A percentile compares a stretch with the other conserved stretches of the same genome.
phyloP scores from a whole-genome alignment of 192 early-diverging fungal species.

The Geranomyces variabilis region DNA sequence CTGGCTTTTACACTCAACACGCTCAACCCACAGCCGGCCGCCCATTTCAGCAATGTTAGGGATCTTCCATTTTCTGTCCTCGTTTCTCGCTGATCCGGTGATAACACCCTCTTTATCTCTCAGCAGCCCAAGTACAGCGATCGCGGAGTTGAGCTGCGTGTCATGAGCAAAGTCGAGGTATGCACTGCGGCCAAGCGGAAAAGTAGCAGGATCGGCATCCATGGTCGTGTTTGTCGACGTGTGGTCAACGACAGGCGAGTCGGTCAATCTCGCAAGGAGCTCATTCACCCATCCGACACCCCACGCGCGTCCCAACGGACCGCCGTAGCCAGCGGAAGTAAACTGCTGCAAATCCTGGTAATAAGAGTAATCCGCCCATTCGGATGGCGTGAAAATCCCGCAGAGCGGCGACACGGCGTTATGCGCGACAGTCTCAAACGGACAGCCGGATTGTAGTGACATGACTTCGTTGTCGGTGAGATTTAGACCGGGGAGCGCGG shows the following conservation, averaged over 20 bases:
- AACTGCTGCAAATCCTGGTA: conserved; percentile 1
- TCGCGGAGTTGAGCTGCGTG: conserved; percentile 1
- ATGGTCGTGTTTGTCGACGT: conserved; percentile 3
- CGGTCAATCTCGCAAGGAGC: background rate
- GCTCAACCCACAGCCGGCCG: background rate
- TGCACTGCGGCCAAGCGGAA: background rate
- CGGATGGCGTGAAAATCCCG: background rate
- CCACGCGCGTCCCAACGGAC: background rate
- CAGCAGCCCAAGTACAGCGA: background rate
- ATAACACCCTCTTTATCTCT: background rate
- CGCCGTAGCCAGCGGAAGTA: background rate
- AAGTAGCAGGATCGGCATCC: background rate
- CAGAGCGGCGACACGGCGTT: background rate
- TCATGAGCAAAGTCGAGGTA: conserved; percentile 6
- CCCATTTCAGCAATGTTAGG: conserved; percentile 4
- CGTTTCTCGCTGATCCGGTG: background rate
- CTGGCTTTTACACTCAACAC: background rate
- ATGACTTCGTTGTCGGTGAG: background rate
- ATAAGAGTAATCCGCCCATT: background rate
- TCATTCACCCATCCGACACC: background rate
- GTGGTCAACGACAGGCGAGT: background rate
- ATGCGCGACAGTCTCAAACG: background rate
- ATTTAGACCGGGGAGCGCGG: background rate
- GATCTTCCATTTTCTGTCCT: background rate
- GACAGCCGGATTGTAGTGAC: background rate